Base-by-base conservation (phyloP, 495 filamentous ascomycete genomes). In the Xylaria palmicola region DNA sequence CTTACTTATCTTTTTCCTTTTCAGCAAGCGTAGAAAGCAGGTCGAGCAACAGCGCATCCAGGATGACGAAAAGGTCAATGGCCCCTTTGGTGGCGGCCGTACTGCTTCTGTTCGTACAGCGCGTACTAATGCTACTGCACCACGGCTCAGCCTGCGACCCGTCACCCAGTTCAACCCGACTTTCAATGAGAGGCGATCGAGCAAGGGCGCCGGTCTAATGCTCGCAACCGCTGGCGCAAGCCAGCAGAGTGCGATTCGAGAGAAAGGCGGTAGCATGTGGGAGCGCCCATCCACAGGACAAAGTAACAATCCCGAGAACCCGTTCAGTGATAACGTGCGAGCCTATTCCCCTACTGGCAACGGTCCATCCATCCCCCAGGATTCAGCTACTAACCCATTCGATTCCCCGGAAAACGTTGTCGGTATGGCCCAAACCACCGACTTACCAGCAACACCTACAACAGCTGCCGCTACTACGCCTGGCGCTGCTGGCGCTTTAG, bases 81-180 rank as follows among this genome's bases (percentile, higher is more conserved):
- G 84, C 51, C 71, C 77, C 10, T 75, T 77, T 41, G 68, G 76
- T 43, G 70, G 64, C 30, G 64, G 53, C 26, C 68, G 66, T 47
- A 53, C 62, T 1, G 62, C 63, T 61, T 67, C 68, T 50, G 59
- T 68, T 62, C 54, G 57, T 62, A 70, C 62, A 37, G 68, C 65
- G 59, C 72, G 67, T 48, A 66, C 73, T 40, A 71, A 67, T 43
- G 73, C 74, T 72, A 75, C 74, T 17, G 87, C 86, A 17, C 90
- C 93, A 3, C 85, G 86, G 55, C 81, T 98, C 43, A 95, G 92
- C 65, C 81, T 97, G 50, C 88, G 91, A 37, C 94, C 93, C 0
- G 84, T 96, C 32, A 93, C 92, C 56, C 87, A 96, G 66, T 95
- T 98, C 72, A 81, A 88, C 12, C 92, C 92, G 8, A 87, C 84